These are phyloP conservation scores for Colletotrichum eremochloae DNA, from an alignment of 2,329 filamentous ascomycete genomes.

Conservation along the genomic window DNA sequence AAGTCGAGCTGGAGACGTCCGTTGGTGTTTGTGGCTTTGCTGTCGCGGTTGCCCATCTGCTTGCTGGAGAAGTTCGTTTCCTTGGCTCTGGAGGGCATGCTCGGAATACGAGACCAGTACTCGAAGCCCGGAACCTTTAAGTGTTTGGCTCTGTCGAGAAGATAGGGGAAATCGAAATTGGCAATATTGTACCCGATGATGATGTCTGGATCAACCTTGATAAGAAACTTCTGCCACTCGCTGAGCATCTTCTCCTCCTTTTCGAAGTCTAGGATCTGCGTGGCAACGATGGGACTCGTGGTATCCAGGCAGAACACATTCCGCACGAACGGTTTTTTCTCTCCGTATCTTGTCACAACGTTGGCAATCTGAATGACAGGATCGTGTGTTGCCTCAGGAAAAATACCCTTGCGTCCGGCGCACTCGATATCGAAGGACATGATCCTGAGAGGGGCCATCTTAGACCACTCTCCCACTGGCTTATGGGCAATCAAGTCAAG, in stretches of 20 bases:
- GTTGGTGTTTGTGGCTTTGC: constrained; percentile 94
- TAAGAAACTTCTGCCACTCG: constrained; percentile 90
- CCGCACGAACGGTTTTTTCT: constrained; percentile 93
- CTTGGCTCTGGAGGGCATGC: constrained; percentile 77
- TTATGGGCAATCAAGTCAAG: constrained; percentile 87
- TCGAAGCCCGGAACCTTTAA: constrained; percentile 86
- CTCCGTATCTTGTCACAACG: constrained; percentile 93
- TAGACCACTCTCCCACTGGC: constrained; percentile 94
- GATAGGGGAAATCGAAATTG: constrained; percentile 98
- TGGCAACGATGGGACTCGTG: constrained; percentile 94
- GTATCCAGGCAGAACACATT: constrained; percentile 97
- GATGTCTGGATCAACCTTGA: constrained; percentile 93
- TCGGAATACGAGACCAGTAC: constrained; percentile 86
- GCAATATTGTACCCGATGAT: constrained; percentile 99
- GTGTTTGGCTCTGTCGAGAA: constrained; percentile 88
- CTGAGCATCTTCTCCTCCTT: constrained; percentile 91
- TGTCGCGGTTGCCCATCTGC: constrained; percentile 97
- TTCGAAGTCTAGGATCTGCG: constrained; percentile 87
- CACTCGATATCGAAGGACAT: constrained; percentile 99
- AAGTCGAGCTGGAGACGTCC: constrained; percentile 93
- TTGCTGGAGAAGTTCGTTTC: constrained; percentile 95
- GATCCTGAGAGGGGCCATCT: constrained; percentile 94
- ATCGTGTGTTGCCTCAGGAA: constrained; percentile 91
- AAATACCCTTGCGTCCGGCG: constrained; percentile 96
- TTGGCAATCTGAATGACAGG: constrained; percentile 99